phyloP scores from a whole-genome alignment of 108 stramenopile genomes.

The Cyclotella baltica region DNA sequence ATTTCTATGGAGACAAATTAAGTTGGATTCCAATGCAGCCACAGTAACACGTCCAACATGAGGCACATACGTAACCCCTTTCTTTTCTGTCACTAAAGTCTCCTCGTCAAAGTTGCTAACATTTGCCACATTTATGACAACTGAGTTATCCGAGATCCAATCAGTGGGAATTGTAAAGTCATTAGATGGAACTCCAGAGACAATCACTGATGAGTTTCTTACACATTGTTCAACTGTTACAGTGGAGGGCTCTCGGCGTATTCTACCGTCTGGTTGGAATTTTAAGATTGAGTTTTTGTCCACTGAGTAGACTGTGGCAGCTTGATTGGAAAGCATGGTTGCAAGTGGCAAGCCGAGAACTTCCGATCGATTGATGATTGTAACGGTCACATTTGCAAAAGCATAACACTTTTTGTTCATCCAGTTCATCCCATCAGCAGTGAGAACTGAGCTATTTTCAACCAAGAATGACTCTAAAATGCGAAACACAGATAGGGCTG shows the following conservation, averaged over 20 bases:
- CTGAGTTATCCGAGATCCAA: constrained; percentile 72
- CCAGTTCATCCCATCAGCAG: not conserved
- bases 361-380: constrained; percentile 94
- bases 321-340: constrained; percentile 90
- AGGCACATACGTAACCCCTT: constrained; percentile 82
- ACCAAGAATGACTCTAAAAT: constrained; percentile 74
- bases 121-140: constrained; percentile 91
- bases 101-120: constrained; percentile 86
- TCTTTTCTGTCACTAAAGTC: constrained; percentile 55
- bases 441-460: not conserved
- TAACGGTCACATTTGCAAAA: constrained; percentile 75
- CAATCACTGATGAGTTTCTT: constrained; percentile 70
- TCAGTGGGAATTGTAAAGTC: constrained; percentile 76
- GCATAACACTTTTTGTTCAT: constrained; percentile 6
- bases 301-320: constrained; percentile 89
- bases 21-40: constrained; percentile 89
- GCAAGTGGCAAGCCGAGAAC: constrained; percentile 94
- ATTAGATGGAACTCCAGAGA: constrained; percentile 88
- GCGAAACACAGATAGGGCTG: constrained; percentile 86
- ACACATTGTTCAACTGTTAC: constrained; percentile 69
- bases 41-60: constrained; percentile 96
- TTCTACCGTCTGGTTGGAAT: constrained; percentile 57
- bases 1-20: constrained; percentile 78
- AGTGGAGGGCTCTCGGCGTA: constrained; percentile 43
- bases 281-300: constrained; percentile 86